Conservation (phyloP, 2,329 filamentous ascomycete genomes). For the Ophiostoma australiae region DNA sequence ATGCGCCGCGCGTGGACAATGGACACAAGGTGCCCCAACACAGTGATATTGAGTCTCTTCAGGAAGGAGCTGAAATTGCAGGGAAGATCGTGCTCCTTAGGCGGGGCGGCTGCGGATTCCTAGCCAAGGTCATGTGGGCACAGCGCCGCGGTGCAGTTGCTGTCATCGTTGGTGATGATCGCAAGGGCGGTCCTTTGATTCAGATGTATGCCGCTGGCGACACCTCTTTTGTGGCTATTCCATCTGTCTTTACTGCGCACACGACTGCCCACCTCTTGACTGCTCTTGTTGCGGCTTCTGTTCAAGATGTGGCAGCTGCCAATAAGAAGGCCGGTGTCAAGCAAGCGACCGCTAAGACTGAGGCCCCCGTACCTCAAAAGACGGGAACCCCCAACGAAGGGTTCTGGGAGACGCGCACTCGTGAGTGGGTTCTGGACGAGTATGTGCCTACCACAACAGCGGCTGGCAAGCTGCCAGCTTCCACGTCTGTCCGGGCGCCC, state of each 20-base stretch:
- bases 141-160: slow-evolving; percentile 84
- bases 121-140: slow-evolving; percentile 96
- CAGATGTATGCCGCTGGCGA: slow-evolving; percentile 99
- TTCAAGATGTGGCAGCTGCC: slow-evolving; percentile 10
- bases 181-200: slow-evolving; percentile 79
- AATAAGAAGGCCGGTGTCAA: slow-evolving; percentile 12
- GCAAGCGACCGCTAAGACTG: slow-evolving; percentile 14
- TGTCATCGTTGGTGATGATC: slow-evolving; percentile 90
- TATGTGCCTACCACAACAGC: slow-evolving; percentile 20
- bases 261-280: slow-evolving; percentile 83
- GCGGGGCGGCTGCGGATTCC: slow-evolving; percentile 88
- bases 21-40: slow-evolving; percentile 41
- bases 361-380: slow-evolving; percentile 11
- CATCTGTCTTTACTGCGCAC: slow-evolving; percentile 88
- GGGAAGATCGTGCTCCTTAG: slow-evolving; percentile 90
- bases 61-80: slow-evolving; percentile 85
- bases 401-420: slow-evolving; percentile 23
- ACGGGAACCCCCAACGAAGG: slow-evolving; percentile 16
- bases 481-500: background rate
- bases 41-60: slow-evolving; percentile 85
- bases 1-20: background rate
- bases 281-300: slow-evolving; percentile 22
- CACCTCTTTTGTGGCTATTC: slow-evolving; percentile 90
- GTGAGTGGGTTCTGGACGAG: slow-evolving; percentile 27
- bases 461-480: background rate